Evolutionary conservation across 2,329 filamentous ascomycete species (phyloP).

Genomic region (Drechslerella coelobrocha): DNA sequence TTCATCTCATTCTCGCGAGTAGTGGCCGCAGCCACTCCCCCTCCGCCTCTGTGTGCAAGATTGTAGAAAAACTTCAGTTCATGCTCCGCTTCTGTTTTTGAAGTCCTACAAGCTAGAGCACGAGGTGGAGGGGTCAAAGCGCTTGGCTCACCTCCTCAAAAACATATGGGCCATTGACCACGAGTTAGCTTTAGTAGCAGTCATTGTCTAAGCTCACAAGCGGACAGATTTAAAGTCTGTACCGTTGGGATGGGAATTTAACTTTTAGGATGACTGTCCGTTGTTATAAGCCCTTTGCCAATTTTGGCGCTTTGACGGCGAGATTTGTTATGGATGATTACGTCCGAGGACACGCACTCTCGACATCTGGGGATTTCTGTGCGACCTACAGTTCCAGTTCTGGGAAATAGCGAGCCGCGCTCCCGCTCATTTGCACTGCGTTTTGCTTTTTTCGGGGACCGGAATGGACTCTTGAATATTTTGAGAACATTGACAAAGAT

Average conservation of each 20-base stretch:
- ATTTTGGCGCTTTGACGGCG: slow-evolving; percentile 35
- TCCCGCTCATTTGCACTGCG: no score
- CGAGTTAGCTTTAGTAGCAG: slow-evolving; percentile 29
- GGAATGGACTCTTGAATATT: no score
- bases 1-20: background rate
- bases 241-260: background rate
- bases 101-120: background rate
- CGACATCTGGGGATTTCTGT: slow-evolving; percentile 14
- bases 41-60: slow-evolving; percentile 21
- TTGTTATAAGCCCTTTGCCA: background rate
- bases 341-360: slow-evolving; percentile 11
- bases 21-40: slow-evolving; percentile 1
- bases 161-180: slow-evolving; percentile 29
- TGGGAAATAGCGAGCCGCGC: no score
- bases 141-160: slow-evolving; percentile 30
- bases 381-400: background rate
- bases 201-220: slow-evolving; percentile 27
- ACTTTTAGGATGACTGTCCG: background rate
- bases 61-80: slow-evolving; percentile 18
- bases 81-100: slow-evolving; percentile 10
- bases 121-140: slow-evolving; percentile 8
- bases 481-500: no score
- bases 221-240: slow-evolving; percentile 4
- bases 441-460: no score
- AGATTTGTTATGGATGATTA: slow-evolving; percentile 2